Percentiles rank a stretch among this genome's conserved stretches.
These are phyloP conservation scores for Trichoderma simmonsii DNA, from an alignment of 2,329 filamentous ascomycete genomes.

Conservation along the genomic window DNA sequence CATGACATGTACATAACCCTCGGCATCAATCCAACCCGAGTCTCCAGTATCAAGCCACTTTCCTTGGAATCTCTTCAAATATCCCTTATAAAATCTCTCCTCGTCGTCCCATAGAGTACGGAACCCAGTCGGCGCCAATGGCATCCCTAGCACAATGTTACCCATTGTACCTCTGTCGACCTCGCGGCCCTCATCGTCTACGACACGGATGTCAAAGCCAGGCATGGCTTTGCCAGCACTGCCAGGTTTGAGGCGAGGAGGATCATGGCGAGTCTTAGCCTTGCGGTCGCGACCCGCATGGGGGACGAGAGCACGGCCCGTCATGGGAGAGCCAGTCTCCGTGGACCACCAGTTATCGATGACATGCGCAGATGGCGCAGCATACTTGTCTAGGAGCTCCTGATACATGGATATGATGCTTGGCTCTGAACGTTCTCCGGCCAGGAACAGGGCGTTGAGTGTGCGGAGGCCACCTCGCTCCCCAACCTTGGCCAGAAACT, in stretches of 20 bases:
- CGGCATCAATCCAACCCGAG: constrained; percentile 77
- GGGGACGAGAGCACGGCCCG: constrained; percentile 54
- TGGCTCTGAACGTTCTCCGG: constrained; percentile 86
- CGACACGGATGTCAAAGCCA: constrained; percentile 81
- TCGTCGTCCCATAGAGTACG: constrained; percentile 84
- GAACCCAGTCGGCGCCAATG: constrained; percentile 81
- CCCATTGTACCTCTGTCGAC: constrained; percentile 74
- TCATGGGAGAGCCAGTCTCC: constrained; percentile 57
- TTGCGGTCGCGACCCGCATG: constrained; percentile 55
- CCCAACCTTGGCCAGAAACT: constrained; percentile 61
- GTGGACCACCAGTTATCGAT: constrained; percentile 63
- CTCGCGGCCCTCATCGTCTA: constrained; percentile 75
- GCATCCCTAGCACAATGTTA: constrained; percentile 82
- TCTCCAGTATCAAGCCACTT: constrained; percentile 91
- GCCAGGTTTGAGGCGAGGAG: constrained; percentile 69
- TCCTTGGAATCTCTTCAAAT: constrained; percentile 76
- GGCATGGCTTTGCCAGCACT: constrained; percentile 90
- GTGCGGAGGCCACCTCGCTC: constrained; percentile 66
- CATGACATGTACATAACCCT: constrained; percentile 66
- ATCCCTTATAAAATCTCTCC: constrained; percentile 79
- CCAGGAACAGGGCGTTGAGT: constrained; percentile 75
- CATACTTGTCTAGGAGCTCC: constrained; percentile 64
- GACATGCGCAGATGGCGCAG: constrained; percentile 55
- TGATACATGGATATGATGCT: constrained; percentile 81
- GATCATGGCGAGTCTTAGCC: constrained; percentile 38